Base-by-base conservation (phyloP, 257 asterid genomes). In the Primulina eburnea region DNA sequence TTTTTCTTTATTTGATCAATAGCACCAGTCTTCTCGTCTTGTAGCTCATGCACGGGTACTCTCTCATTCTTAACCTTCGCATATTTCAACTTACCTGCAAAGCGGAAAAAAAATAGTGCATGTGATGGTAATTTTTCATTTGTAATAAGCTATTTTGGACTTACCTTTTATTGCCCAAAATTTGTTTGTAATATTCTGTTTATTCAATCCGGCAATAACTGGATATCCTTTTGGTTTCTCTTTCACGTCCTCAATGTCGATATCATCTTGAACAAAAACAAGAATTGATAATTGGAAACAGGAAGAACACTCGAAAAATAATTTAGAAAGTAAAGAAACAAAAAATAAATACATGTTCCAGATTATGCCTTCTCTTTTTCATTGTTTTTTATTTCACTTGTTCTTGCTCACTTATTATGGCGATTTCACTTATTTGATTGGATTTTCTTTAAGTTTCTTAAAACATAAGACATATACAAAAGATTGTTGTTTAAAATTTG, bases 1-100 rank as follows among this genome's bases (percentile, higher is more conserved):
- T 81, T 90, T 79, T 85, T 90, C 96, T 93, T 93, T 69, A 93
- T 90, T 73, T 90, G 94, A 77, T 86, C 94, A 66, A 93, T 77
- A 40, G 86, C 72, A 26, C 87, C 96, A 35, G 70, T 78, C 78
- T 72, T 89, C 76, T 82, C 95, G 17, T 85, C 94, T 38, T 78
- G 86, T 6, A 84, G 74, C 77, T 84, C 88, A 63, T 71, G 75
- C 43, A 72, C 82, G 1, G 78, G 76, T 30, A 78, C 75, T 71
- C 87, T 92, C n/a, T 90, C 90, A 61, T 68, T 81, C 75, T 90
- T 93, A 14, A 29, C 79, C 80, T 88, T 88, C 64, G 66, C 35
- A 30, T 81, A 78, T 77, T 81, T 88, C 79, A 84, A 73, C 63
- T 85, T 89, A 62, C 95, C 98, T 92, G 85, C 7, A 59, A 77